Base-by-base conservation (phyloP, 148 eudicot genomes). In the Chenopodium quinoa region DNA sequence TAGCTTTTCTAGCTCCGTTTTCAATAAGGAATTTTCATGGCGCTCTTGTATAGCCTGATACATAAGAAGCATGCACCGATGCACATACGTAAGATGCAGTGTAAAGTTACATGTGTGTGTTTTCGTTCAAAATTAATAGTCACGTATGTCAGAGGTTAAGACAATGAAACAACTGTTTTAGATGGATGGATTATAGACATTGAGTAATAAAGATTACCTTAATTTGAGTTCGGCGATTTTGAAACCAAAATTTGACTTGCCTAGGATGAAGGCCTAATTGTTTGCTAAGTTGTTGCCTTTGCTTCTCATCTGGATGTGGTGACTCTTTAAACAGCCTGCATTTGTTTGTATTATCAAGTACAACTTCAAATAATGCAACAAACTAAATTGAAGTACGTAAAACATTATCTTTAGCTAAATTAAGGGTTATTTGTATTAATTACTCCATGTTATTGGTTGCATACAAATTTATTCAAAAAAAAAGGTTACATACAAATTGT, bases 251-350 rank as follows among this genome's bases (percentile, higher is more conserved):
- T 80, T 96, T 96, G 76, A 96, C 93, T 89, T 96, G 99, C 79
- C 97, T 89, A 63, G 99, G 98, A 82, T 93, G 94, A 84, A 96
- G 99, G 47, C 97, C 99, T 76, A 96, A 77, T 74, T 93, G 92
- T 88, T 93, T 96, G 88, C 99, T 93, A 58, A 96, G 93, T 73
- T 92, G 93, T 79, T 92, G 98, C 81, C 99, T 91, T 89, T 96
- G 99, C 89, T 93, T 96, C 88, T 96, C 99, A 90, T 96, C 99
- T 77, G 99, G 99, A 80, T 96, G 99, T 14, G 99, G 99, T 11
- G 99, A 96, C 82, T 96, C 99, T 83, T 96, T 92, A 80, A 94
- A 94, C 78, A 94, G 82, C 62, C 98, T 94, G 91, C 75, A 82
- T 56, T 64, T 76, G 64, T 60, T 23, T 27, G 48, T 46, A 62